A percentile compares a stretch with the other conserved stretches of the same genome.
phyloP scores from a whole-genome alignment of 2,329 filamentous ascomycete species.

The Chalaropsis ovoidea region DNA sequence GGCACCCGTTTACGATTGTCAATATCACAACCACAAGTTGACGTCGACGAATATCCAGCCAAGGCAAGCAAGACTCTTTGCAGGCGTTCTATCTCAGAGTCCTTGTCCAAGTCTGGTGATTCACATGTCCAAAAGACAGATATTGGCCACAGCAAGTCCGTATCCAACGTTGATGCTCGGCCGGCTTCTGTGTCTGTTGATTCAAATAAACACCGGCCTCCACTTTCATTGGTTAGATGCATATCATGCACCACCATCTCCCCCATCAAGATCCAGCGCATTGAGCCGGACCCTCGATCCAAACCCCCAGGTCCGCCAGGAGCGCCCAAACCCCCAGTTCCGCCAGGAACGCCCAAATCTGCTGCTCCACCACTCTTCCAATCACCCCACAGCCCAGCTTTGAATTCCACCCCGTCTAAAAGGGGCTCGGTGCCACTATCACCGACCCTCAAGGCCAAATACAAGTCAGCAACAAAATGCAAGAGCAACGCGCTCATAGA shows the following conservation, averaged over 20 bases:
- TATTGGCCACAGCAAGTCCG: background rate
- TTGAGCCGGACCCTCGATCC: background rate
- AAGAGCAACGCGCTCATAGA: background rate
- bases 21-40: background rate
- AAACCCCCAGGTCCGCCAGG: too few relatives aligned
- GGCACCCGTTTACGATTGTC: background rate
- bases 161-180: background rate
- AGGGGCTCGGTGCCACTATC: background rate
- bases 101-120: background rate
- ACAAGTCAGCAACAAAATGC: background rate
- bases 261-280: background rate
- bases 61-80: background rate
- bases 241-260: background rate
- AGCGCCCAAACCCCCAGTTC: background rate
- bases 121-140: background rate
- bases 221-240: background rate
- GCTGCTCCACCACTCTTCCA: background rate
- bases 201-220: background rate
- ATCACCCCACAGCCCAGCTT: background rate
- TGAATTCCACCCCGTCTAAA: background rate
- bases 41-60: background rate
- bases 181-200: background rate
- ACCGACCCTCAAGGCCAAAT: background rate
- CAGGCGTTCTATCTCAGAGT: background rate
- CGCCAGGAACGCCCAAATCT: background rate